These are phyloP conservation scores for Sphaerulina populicola DNA, from an alignment of 2,329 filamentous ascomycete genomes.

Conservation along the genomic window DNA sequence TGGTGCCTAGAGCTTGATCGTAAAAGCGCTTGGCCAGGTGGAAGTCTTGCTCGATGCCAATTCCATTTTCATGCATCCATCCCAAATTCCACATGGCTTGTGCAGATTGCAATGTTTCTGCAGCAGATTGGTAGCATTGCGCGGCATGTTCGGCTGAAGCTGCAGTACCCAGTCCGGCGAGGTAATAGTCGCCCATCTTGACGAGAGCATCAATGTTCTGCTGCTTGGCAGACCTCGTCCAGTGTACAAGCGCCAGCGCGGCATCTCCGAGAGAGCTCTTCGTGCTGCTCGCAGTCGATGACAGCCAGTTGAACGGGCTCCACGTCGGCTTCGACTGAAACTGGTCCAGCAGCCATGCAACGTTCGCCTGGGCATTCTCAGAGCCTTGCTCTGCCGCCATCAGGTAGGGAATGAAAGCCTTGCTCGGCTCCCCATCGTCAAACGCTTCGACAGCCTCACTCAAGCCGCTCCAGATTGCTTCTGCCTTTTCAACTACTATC, in stretches of 20 bases:
- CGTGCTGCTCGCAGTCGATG: conserved; percentile 14
- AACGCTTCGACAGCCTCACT: conserved; percentile 75
- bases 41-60: conserved; percentile 88
- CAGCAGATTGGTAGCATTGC: conserved; percentile 83
- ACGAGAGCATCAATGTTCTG: conserved; percentile 87
- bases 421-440: conserved; percentile 66
- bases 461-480: conserved; percentile 74
- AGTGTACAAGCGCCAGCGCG: conserved; percentile 74
- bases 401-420: conserved; percentile 71
- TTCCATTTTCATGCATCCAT: conserved; percentile 98
- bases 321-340: conserved; percentile 18
- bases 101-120: conserved; percentile 82
- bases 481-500: conserved; percentile 83
- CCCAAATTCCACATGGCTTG: conserved; percentile 96
- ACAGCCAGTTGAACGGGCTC: conserved; percentile 15
- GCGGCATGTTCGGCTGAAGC: conserved; percentile 76
- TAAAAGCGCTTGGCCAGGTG: conserved; percentile 96
- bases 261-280: conserved; percentile 48
- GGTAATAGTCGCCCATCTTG: conserved; percentile 98
- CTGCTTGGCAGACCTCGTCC: conserved; percentile 89
- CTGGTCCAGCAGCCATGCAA: conserved; percentile 77
- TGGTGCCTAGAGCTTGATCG: conserved; percentile 83
- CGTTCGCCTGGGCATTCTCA: conserved; percentile 80
- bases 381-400: conserved; percentile 90
- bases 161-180: conserved; percentile 60